Conservation (phyloP, 2,329 filamentous ascomycete species). For the Raffaelea ambrosiae region DNA sequence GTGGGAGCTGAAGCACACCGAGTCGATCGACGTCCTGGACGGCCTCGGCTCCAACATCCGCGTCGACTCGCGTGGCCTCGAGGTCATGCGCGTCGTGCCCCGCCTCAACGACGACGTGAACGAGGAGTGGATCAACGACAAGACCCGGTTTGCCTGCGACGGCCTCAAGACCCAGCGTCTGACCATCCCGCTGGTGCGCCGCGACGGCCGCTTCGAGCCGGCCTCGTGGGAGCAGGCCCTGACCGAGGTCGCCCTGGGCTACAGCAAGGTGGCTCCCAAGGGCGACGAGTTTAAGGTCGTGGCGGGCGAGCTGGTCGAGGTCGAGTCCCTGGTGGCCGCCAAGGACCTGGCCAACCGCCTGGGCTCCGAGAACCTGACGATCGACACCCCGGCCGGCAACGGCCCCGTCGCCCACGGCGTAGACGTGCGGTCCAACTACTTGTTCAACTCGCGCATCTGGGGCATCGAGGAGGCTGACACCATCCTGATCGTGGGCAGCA, state of each 20-base stretch:
- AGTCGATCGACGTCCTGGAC: conserved; percentile 91
- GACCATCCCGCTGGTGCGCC: conserved; percentile 82
- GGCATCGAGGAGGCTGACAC: conserved; percentile 90
- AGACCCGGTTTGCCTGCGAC: conserved; percentile 92
- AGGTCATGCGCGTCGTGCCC: conserved; percentile 92
- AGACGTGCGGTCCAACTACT: conserved; percentile 88
- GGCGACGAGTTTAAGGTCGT: conserved; percentile 95
- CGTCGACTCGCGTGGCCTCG: conserved; percentile 83
- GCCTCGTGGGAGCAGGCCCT: conserved; percentile 94
- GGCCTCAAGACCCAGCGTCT: conserved; percentile 93
- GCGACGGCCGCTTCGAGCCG: conserved; percentile 84
- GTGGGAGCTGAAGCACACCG: conserved; percentile 94
- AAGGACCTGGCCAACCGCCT: conserved; percentile 97
- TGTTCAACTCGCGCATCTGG: conserved; percentile 92
- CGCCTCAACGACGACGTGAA: conserved; percentile 96
- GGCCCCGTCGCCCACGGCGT: conserved; percentile 84
- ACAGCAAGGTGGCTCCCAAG: conserved; percentile 69
- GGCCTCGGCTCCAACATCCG: conserved; percentile 91
- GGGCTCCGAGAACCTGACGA: conserved; percentile 87
- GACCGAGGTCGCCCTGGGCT: conserved; percentile 74
- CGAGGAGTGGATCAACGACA: conserved; percentile 99
- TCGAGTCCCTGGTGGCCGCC: conserved; percentile 88
- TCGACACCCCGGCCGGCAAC: conserved; percentile 80
- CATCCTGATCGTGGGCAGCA: conserved; percentile 88
- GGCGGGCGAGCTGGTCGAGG: conserved; percentile 83